Evolutionary conservation across 805 yeast species (phyloP).

Genomic region (Pichia thaimueangensis): DNA sequence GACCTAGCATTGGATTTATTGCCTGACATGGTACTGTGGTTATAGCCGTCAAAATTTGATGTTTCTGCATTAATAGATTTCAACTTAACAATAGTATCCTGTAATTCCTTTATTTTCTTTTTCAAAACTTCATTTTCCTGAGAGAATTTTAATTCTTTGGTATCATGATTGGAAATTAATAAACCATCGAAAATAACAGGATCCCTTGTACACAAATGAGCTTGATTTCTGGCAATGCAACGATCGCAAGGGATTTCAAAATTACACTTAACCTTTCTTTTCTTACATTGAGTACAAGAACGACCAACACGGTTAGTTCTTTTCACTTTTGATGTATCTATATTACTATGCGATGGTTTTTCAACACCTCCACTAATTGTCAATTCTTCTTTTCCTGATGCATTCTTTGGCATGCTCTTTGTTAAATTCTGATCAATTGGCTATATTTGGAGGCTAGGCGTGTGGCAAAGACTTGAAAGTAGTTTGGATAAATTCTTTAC

Average conservation of each 20-base stretch:
- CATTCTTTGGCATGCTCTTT: too few relatives aligned
- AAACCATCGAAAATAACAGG: conserved; percentile 31
- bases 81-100: conserved; percentile 17
- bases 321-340: conserved; percentile 18
- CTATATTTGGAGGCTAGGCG: too few relatives aligned
- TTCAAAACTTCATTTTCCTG: conserved; percentile 26
- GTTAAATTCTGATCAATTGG: too few relatives aligned
- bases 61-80: conserved; percentile 6
- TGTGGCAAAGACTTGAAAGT: too few relatives aligned
- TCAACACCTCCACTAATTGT: too few relatives aligned
- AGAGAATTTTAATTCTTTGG: conserved; percentile 20
- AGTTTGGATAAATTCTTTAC: too few relatives aligned
- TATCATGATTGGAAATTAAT: conserved; percentile 22
- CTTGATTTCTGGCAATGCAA: conserved; percentile 32
- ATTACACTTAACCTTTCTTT: conserved; percentile 44
- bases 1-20: too few relatives aligned
- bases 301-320: conserved; percentile 31
- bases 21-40: too few relatives aligned
- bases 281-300: conserved; percentile 42
- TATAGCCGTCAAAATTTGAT: too few relatives aligned
- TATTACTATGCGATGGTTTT: too few relatives aligned
- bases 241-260: conserved; percentile 41
- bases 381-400: too few relatives aligned
- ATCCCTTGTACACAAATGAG: conserved; percentile 29
- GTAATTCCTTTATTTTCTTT: conserved; percentile 23